These are phyloP conservation scores for Thalassiosira sp. DNA, from an alignment of 352 stramenopile species.

Conservation along the genomic window DNA sequence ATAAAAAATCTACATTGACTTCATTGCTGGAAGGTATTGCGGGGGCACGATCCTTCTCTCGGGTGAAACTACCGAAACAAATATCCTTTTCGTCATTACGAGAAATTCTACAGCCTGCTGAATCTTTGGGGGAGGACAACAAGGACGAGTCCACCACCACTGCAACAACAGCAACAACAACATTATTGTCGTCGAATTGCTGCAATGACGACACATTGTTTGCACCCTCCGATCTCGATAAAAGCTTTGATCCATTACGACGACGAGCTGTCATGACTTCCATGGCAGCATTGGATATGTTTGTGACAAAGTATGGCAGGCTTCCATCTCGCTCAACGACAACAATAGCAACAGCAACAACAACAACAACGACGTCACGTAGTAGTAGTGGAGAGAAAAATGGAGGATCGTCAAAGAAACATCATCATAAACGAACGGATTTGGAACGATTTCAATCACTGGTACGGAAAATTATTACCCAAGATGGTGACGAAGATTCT, in stretches of 20 bases:
- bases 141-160: too few relatives aligned
- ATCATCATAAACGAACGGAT: constrained; percentile 36
- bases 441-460: constrained; percentile 41
- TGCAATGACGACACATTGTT: constrained; percentile 60
- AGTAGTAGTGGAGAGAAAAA: too few relatives aligned
- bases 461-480: constrained; percentile 19
- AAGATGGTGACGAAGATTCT: constrained; percentile 3
- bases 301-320: constrained; percentile 50
- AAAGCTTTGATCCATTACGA: constrained; percentile 71
- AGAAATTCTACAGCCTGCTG: constrained; percentile 37
- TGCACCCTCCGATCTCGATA: constrained; percentile 77
- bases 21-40: constrained; percentile 36
- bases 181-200: constrained; percentile 15
- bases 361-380: too few relatives aligned
- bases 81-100: constrained; percentile 64
- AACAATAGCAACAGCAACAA: too few relatives aligned
- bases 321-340: constrained; percentile 31
- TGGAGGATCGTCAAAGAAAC: constrained; percentile 22
- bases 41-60: constrained; percentile 54
- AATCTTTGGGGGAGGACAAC: too few relatives aligned
- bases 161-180: too few relatives aligned
- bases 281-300: constrained; percentile 64
- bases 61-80: constrained; percentile 62
- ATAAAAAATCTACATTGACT: too few relatives aligned
- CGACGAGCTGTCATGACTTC: constrained; percentile 55